Evolutionary conservation across 1,284 basidiomycete species (phyloP).

Genomic region (Papiliotrema laurentii): DNA sequence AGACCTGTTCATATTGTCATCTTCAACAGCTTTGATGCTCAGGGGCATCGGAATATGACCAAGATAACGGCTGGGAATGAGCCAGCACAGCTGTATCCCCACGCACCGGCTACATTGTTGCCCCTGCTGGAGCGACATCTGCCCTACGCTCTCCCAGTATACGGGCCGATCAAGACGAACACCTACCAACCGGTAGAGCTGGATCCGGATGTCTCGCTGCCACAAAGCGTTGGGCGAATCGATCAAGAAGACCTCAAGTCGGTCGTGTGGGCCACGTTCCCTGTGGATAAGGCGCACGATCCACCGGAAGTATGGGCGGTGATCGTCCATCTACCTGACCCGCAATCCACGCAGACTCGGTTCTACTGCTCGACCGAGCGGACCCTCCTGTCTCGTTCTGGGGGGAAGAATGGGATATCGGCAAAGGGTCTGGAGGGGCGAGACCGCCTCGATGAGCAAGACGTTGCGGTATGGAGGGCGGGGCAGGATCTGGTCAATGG

Average conservation of each 20-base stretch:
- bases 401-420: background rate
- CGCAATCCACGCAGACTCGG: constrained; percentile 16
- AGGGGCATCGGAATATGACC: no score
- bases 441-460: background rate
- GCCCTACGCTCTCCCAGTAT: constrained; percentile 11
- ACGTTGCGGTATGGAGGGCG: background rate
- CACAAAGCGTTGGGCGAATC: background rate
- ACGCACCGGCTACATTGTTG: constrained; percentile 10
- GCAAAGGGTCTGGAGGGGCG: background rate
- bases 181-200: background rate
- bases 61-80: no score
- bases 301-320: constrained; percentile 13
- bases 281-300: background rate
- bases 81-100: constrained; percentile 16
- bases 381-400: background rate
- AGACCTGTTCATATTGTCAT: no score
- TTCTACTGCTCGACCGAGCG: constrained; percentile 16
- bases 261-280: constrained; percentile 1
- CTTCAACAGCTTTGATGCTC: no score
- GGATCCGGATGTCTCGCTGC: background rate
- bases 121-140: constrained; percentile 14
- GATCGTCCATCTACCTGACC: constrained; percentile 11
- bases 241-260: background rate
- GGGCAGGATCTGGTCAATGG: constrained; percentile 2
- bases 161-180: constrained; percentile 11